Evolutionary conservation across 2,329 filamentous ascomycete species (phyloP).

Genomic region (Akanthomyces lecanii): DNA sequence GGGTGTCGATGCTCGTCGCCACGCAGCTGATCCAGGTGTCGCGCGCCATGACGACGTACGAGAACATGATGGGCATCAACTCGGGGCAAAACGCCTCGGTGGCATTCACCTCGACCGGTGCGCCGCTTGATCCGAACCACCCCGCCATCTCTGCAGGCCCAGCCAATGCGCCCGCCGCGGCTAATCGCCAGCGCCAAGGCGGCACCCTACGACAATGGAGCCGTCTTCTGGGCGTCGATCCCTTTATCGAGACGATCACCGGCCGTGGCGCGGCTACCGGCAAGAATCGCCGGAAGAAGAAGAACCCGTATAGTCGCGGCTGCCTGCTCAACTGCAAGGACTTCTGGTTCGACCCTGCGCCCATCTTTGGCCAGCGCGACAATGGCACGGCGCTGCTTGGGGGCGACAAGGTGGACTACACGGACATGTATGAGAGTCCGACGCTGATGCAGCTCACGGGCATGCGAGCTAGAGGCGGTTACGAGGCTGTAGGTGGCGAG

Average conservation of each 20-base stretch:
- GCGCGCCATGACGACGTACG: constrained; percentile 90
- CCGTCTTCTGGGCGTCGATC: constrained; percentile 82
- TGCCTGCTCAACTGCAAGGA: constrained; percentile 87
- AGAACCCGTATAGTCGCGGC: constrained; percentile 83
- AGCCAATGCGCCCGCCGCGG: constrained; percentile 39
- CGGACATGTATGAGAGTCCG: constrained; percentile 82
- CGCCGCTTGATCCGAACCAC: constrained; percentile 64
- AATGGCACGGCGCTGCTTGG: constrained; percentile 72
- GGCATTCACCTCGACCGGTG: constrained; percentile 73
- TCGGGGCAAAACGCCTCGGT: constrained; percentile 58
- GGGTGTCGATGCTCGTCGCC: constrained; percentile 95
- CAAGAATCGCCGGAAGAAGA: constrained; percentile 50
- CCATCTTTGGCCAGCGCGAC: constrained; percentile 70
- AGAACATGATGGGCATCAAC: constrained; percentile 84
- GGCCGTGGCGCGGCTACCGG: constrained; percentile 67
- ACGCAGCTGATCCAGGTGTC: constrained; percentile 93
- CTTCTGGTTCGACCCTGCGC: constrained; percentile 90
- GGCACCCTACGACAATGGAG: constrained; percentile 77
- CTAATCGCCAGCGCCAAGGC: constrained; percentile 49
- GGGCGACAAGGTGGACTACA: constrained; percentile 80
- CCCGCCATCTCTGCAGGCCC: constrained; percentile 56
- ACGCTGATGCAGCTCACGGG: constrained; percentile 56
- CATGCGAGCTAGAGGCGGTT: constrained; percentile 50
- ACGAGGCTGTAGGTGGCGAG: constrained; percentile 59
- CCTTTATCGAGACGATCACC: constrained; percentile 88